Evolutionary conservation across 2,329 filamentous ascomycete genomes (phyloP), one percentile per base, ranked within the genome.

Genomic region (Escovopsis sp.): DNA sequence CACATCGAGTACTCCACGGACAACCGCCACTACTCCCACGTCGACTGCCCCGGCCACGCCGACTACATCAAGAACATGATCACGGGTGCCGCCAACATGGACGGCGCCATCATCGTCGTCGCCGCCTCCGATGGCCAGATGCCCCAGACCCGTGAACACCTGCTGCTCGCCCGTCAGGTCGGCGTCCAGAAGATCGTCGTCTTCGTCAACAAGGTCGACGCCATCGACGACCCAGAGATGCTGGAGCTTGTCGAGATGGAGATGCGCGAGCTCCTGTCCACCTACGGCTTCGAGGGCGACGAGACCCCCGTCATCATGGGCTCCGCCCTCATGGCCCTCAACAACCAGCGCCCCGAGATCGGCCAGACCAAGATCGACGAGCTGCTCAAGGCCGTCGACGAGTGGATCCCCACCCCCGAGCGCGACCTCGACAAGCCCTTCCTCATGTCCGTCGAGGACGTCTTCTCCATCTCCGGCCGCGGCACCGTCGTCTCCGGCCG

Each of bases 1-100:
- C 91, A 98, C 70, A 94, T 98, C 70, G 91, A 98, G 73, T 98
- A 96, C 74, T 70, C 85, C 55, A 98, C 91, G 64, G 85, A 94
- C 0, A 74, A 73, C 62, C 82, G 91, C 60, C 91, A 98, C 73
- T 98, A 98, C 71, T 91, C 91, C 58, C 91, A 98, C 77, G 91
- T 98, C 72, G 91, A 98, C 77, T 98, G 91, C 69, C 91, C 91
- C 46, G 91, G 91, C 69, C 91, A 98, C 82, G 91, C 91, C 68
- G 91, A 98, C 86, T 98, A 98, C 76, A 96, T 98, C 74, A 98
- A 98, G 80, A 98, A 98, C 82, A 98, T 98, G 91, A 98, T 98
- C 66, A 98, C 91, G 53, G 91, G 91, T 80, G 88, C 91, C 49
- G 89, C 93, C 58, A 94, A 87, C 74, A 98, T 98, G 91, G 91